Evolutionary conservation across 73 alveolate genomes (phyloP).

Genomic region (Paramecium sonneborni): DNA sequence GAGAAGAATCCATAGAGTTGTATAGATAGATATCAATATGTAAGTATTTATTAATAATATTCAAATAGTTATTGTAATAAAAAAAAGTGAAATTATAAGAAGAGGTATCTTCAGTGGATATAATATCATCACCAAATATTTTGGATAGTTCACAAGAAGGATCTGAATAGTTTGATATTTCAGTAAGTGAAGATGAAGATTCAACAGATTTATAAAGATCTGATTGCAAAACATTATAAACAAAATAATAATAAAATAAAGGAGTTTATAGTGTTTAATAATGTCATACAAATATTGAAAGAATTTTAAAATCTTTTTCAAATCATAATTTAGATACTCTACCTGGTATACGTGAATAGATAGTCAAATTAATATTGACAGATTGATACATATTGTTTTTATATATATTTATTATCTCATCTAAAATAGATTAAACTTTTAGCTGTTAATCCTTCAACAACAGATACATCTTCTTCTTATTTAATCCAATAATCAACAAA

Average conservation of each 20-base stretch:
- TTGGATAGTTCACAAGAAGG: not conserved
- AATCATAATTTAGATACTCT: constrained; percentile 11
- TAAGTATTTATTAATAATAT: not conserved
- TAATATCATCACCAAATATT: not conserved
- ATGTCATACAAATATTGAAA: not conserved
- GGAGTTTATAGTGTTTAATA: not conserved
- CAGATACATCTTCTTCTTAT: not conserved
- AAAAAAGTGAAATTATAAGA: not conserved
- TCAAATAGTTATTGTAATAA: not conserved
- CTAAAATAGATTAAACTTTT: not conserved
- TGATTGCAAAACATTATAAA: constrained; percentile 10
- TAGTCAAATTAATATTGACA: not conserved
- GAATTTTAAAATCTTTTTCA: not conserved
- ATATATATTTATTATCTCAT: not conserved
- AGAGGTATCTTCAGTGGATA: not conserved
- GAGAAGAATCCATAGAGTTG: not conserved
- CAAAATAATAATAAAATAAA: not conserved
- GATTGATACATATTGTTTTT: not conserved
- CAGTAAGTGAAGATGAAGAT: constrained; percentile 8
- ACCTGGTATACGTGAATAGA: not conserved
- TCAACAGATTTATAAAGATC: constrained; percentile 6
- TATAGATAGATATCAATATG: not conserved
- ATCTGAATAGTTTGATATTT: not conserved
- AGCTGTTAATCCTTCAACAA: not conserved
- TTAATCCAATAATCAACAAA: not conserved